These are phyloP conservation scores for Talaromyces rugulosus DNA, from an alignment of 2,329 filamentous ascomycete species.

Conservation along the genomic window DNA sequence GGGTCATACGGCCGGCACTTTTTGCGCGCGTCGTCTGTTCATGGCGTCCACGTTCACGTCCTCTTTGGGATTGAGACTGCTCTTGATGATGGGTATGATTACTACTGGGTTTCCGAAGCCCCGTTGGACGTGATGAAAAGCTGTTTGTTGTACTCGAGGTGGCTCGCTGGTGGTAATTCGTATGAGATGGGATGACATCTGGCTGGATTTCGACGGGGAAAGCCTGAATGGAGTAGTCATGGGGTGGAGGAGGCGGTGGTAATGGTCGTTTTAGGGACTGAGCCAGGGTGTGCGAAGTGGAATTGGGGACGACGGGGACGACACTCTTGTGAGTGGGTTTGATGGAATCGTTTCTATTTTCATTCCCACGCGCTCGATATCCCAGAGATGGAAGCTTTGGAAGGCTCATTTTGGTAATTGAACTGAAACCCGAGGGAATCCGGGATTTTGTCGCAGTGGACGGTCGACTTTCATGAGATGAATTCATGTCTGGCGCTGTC, in stretches of 20 bases:
- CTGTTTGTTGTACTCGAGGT: neutral
- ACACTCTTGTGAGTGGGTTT: neutral
- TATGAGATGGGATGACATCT: neutral
- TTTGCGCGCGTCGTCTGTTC: neutral
- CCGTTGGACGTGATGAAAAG: neutral
- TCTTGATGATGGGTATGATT: neutral
- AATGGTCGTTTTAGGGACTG: neutral
- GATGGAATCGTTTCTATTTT: neutral
- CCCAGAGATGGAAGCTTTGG: neutral
- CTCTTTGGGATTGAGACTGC: neutral
- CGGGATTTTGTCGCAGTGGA: neutral
- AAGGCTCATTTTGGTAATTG: neutral
- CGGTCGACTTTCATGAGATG: neutral
- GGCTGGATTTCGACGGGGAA: neutral
- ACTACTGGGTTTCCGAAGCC: neutral
- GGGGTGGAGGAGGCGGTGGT: neutral
- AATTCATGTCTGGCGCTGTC: neutral
- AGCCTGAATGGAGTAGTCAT: neutral
- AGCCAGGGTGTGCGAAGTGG: neutral
- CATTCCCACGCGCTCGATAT: neutral
- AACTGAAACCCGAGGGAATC: neutral
- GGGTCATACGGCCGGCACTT: neutral
- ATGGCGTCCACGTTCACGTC: neutral
- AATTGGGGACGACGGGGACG: neutral
- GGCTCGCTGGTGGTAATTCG: neutral